A percentile compares a stretch with the other conserved stretches of the same genome.
Evolutionary conservation across 2,329 filamentous ascomycete species (phyloP).

Genomic region (Alternaria ventricosa): DNA sequence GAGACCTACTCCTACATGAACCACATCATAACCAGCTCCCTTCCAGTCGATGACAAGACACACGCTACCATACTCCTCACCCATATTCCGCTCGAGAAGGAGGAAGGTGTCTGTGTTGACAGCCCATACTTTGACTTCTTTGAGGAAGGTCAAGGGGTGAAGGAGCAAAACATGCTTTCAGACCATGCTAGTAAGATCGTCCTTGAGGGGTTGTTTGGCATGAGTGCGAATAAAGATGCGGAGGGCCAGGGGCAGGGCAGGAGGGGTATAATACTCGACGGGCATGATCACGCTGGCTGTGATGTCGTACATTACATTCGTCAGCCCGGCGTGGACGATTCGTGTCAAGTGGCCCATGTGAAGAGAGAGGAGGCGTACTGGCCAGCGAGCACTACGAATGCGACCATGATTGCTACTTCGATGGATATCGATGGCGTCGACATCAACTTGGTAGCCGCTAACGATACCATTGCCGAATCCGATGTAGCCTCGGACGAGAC

Average conservation of each 20-base stretch:
- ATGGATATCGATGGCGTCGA: conserved; percentile 1
- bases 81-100: conserved; percentile 89
- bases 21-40: conserved; percentile 66
- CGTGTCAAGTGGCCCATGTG: conserved; percentile 16
- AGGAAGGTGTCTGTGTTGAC: conserved; percentile 81
- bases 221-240: conserved; percentile 67
- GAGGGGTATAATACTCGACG: conserved; percentile 82
- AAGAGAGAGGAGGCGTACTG: conserved; percentile 22
- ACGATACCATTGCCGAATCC: not conserved
- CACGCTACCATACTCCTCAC: conserved; percentile 86
- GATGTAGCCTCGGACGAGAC: conserved; percentile 1
- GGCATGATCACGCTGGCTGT: conserved; percentile 95
- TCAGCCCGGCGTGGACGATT: conserved; percentile 19
- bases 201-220: conserved; percentile 83
- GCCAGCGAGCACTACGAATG: conserved; percentile 9
- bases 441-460: conserved; percentile 2
- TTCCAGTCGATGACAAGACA: conserved; percentile 66
- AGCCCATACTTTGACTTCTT: conserved; percentile 84
- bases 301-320: conserved; percentile 77
- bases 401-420: not conserved
- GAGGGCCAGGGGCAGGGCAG: conserved; percentile 70
- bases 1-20: conserved; percentile 81
- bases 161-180: conserved; percentile 91
- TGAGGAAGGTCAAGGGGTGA: conserved; percentile 69
- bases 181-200: conserved; percentile 71